Evolutionary conservation across 2,329 filamentous ascomycete genomes (phyloP), one percentile per base, ranked within the genome.

Genomic region (Colletotrichum echinochloae): DNA sequence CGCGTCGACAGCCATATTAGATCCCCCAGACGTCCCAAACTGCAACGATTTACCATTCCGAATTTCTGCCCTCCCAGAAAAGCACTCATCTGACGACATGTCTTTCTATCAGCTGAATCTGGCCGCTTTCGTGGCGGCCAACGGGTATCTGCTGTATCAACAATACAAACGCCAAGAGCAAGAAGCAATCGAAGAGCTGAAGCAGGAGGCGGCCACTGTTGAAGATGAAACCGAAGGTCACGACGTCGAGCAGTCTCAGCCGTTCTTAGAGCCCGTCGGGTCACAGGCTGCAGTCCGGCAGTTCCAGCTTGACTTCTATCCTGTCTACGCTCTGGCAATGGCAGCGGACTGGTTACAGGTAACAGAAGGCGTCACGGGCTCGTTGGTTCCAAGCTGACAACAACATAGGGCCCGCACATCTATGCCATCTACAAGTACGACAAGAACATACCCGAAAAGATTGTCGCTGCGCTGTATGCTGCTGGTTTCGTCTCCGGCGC

Each of bases 371-470:
- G 16, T 55, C 8, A 41, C 3, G 6, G 26, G 14, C 18, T 9
- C 3, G 1, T 33, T 37, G 60, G n/a, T 41, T 51, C 49, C n/a
- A 39, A 37, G 61, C 54, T 71, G 28, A 67, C 46, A 9, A 35
- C 8, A 14, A 28, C 18, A 33, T 30, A 83, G 81, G 83, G 84
- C 1, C 84, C 84, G 6, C 84, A 86, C 62, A 83, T 86, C 49
- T 87, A 87, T 73, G 83, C 84, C 5, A 82, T 86, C 12, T 87
- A 86, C 78, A 86, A 84, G 77, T 83, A 86, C 74, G 82, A 85
- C 59, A 85, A 86, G 68, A 74, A 78, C 6, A 79, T 86, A 1
- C 76, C 81, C 5, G 85, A 86, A 72, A 78, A 80, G 56, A 74
- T 77, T 3, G 82, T 85, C n/a, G 84, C 83, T 35, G 78, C 77